phyloP scores from a whole-genome alignment of 2,329 filamentous ascomycete species.

The Macrophomina phaseolina region DNA sequence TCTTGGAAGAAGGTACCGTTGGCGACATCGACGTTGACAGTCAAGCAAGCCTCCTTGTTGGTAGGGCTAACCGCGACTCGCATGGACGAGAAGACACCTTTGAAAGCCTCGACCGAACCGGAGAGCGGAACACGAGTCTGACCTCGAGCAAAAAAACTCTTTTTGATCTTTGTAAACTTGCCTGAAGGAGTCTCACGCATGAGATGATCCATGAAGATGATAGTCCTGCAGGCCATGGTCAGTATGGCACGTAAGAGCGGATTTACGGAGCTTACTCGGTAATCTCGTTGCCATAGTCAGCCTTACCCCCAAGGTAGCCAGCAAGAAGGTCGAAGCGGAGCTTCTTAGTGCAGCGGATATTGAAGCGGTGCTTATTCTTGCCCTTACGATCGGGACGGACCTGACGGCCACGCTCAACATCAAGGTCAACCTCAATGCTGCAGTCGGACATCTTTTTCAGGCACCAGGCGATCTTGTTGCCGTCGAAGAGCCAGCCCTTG shows the following conservation, averaged over 20 bases:
- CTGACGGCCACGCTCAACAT: constrained; percentile 62
- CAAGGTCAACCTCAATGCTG: constrained; percentile 70
- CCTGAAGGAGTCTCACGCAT: constrained; percentile 79
- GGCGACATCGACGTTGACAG: constrained; percentile 88
- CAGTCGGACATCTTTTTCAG: constrained; percentile 35
- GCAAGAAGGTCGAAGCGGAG: constrained; percentile 72
- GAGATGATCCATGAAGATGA: constrained; percentile 91
- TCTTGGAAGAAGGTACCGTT: constrained; percentile 86
- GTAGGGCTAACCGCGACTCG: constrained; percentile 67
- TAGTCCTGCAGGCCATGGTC: constrained; percentile 70
- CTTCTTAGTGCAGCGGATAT: constrained; percentile 67
- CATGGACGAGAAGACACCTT: constrained; percentile 87
- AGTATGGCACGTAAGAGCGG: background rate
- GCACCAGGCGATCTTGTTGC: constrained; percentile 81
- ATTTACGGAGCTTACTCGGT: constrained; percentile 12
- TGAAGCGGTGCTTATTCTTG: constrained; percentile 63
- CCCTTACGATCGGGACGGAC: constrained; percentile 29
- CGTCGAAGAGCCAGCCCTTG: constrained; percentile 76
- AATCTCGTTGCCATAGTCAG: constrained; percentile 62
- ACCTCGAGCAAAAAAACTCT: constrained; percentile 76
- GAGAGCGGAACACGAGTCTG: constrained; percentile 61
- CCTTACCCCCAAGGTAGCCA: constrained; percentile 67
- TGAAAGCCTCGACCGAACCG: constrained; percentile 75
- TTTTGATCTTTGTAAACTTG: constrained; percentile 73
- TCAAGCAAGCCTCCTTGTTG: constrained; percentile 63